These are phyloP conservation scores for Ceriops tagal DNA, from an alignment of 345 rosid genomes.

Conservation along the genomic window DNA sequence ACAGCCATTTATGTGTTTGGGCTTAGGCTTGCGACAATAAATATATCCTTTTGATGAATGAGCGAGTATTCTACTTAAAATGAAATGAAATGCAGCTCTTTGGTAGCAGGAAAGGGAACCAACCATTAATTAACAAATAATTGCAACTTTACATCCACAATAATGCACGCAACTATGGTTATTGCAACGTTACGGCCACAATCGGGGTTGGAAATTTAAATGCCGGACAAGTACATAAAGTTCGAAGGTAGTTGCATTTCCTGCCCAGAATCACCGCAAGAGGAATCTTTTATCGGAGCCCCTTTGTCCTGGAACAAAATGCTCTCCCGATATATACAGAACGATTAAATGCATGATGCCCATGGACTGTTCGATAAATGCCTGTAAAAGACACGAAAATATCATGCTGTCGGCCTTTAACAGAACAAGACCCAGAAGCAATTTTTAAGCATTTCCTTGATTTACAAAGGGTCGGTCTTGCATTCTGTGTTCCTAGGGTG, in stretches of 20 bases:
- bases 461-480: slow-evolving; percentile 36
- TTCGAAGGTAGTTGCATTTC: background rate
- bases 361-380: slow-evolving; percentile 43
- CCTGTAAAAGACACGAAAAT: slow-evolving; percentile 42
- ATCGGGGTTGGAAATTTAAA: no score
- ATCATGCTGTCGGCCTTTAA: slow-evolving; percentile 35
- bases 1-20: no score
- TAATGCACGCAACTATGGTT: no score
- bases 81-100: no score
- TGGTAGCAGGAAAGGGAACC: no score
- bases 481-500: slow-evolving; percentile 29
- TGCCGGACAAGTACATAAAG: no score
- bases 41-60: no score
- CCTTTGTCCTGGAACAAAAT: slow-evolving; percentile 29
- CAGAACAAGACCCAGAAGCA: slow-evolving; percentile 24
- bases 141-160: no score
- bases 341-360: background rate
- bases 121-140: no score
- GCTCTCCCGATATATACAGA: slow-evolving; percentile 17
- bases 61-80: no score
- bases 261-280: slow-evolving; percentile 28
- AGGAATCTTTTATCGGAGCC: slow-evolving; percentile 19
- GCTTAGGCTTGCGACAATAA: no score
- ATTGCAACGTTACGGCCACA: no score
- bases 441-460: slow-evolving; percentile 29